phyloP scores from a whole-genome alignment of 345 rosid genomes.

The Lumnitzera racemosa region DNA sequence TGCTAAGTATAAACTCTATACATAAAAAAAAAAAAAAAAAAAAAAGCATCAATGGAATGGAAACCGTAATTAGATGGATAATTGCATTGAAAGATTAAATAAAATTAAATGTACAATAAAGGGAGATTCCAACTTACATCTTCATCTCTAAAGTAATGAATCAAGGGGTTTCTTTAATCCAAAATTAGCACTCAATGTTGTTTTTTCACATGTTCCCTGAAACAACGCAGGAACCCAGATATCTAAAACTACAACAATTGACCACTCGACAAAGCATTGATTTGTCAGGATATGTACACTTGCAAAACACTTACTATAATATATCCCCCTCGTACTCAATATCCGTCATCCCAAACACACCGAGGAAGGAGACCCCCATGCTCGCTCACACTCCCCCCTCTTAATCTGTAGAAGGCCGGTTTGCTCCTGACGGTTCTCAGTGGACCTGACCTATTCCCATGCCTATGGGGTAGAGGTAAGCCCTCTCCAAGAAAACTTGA shows the following conservation, averaged over 20 bases:
- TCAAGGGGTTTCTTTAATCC: neutral
- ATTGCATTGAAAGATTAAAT: conserved; percentile 1
- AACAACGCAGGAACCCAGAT: conserved; percentile 2
- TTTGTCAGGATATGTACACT: conserved; percentile 25
- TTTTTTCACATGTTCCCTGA: conserved; percentile 1
- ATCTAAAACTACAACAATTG: conserved; percentile 15
- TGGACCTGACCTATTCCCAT: conserved; percentile 90
- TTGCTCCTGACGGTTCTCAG: conserved; percentile 66
- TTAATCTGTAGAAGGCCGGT: conserved; percentile 50
- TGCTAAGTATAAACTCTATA: neutral
- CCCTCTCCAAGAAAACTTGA: conserved; percentile 45
- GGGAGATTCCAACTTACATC: neutral
- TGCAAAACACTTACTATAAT: conserved; percentile 7
- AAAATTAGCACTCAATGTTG: conserved; percentile 5
- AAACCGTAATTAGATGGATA: conserved; percentile 1
- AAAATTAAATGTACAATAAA: conserved; percentile 1
- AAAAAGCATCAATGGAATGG: conserved; percentile 1
- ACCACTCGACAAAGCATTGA: conserved; percentile 7
- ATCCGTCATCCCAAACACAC: conserved; percentile 24
- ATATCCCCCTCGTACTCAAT: conserved; percentile 25
- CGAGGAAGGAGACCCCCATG: conserved; percentile 63
- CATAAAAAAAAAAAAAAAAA: no score
- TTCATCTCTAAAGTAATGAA: conserved; percentile 6
- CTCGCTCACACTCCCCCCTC: conserved; percentile 98
- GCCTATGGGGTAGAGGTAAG: conserved; percentile 44